phyloP scores from a whole-genome alignment of 495 filamentous ascomycete genomes.

The Podospora bellae-mahoneyi region DNA sequence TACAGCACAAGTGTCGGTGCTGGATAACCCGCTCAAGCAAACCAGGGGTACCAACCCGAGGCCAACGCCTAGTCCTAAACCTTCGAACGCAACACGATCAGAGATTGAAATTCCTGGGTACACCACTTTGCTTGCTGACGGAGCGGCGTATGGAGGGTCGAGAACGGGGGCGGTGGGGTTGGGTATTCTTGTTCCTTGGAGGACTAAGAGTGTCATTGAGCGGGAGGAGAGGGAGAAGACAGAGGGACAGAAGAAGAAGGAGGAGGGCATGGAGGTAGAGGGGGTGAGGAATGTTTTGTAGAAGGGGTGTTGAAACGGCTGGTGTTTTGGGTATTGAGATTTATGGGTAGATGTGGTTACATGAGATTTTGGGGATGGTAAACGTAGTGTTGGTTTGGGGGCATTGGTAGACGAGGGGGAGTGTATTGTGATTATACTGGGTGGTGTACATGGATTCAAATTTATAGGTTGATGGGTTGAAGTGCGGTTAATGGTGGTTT shows the following conservation, averaged over 20 bases:
- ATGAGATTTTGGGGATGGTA: background rate
- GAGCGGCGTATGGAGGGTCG: background rate
- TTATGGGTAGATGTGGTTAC: background rate
- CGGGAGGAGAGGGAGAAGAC: background rate
- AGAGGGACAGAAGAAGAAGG: background rate
- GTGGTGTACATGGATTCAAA: too few species aligned
- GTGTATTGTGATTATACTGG: too few species aligned
- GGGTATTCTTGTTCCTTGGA: background rate
- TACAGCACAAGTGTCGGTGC: background rate
- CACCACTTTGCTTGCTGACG: background rate
- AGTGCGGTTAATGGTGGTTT: background rate
- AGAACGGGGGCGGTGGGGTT: background rate
- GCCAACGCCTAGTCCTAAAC: background rate
- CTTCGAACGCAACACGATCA: background rate
- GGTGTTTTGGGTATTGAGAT: background rate
- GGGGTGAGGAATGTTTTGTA: conserved; percentile 9
- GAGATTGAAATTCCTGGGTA: background rate
- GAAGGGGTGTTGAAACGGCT: background rate
- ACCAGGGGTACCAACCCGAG: background rate
- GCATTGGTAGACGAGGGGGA: too few species aligned
- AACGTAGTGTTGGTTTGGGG: background rate
- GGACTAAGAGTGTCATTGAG: background rate
- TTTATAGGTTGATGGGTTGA: background rate
- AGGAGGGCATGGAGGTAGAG: background rate
- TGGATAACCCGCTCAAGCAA: background rate